Evolutionary conservation across 129 eudicot species (phyloP), one percentile per base, ranked within the genome.

Genomic region (Flaveria ramosissima): DNA sequence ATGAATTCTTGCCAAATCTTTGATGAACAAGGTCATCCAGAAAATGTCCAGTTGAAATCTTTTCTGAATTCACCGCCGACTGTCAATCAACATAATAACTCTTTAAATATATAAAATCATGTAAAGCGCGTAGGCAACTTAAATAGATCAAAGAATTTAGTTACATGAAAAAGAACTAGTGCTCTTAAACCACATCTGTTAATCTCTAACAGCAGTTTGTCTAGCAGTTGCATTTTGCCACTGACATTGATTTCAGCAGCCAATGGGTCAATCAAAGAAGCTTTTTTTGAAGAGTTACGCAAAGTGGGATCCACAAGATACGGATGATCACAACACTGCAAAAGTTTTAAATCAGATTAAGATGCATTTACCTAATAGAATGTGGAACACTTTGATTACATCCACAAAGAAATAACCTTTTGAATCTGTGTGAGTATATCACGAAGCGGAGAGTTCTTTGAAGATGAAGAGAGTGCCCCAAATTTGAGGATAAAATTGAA

Each of bases 261-360:
- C 83, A 84, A 70, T 16, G 67, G 45, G 9, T 85, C 96, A 74
- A 69, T 67, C 10, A 76, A 72, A 73, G 71, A 72, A 50, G 82
- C 86, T 75, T 60, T 59, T 32, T 69, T 71, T 30, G 64, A 70
- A 60, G 78, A 75, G 9, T 70, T 75, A 36, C 83, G 83, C 80
- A 92, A 57, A 74, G 84, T 80, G 48, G 74, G 83, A 64, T 92
- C 88, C 85, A 84, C 89, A 46, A 92, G 88, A 85, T 84, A 92
- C 21, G 96, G 97, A 80, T 89, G 97, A 74, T 92, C 96, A 72
- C 97, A 89, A 72, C 96, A 92, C 96, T 92, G 88, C 7, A 16
- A 76, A 71, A 77, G 61, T 14, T 75, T 55, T 50, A 0, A 70
- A 42, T 47, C 42, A 41, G 43, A 7, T 47, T 27, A 56, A 16